Evolutionary conservation across 305 asterid genomes (phyloP), one percentile per base, ranked within the genome.

Genomic region (Solanum hybrid): DNA sequence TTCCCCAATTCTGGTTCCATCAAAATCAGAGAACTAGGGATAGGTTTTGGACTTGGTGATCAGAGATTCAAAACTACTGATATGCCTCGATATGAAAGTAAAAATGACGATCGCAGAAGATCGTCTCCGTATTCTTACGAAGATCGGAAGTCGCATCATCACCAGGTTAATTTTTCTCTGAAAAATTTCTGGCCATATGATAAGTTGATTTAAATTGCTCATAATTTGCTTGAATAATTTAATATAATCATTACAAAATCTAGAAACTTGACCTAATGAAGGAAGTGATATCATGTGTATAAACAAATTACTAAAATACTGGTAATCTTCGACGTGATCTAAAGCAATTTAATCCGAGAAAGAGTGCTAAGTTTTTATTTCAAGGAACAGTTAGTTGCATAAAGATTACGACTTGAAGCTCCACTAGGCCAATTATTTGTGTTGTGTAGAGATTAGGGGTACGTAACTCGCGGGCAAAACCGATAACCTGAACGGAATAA

Each of bases 31-130:
- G 69, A 80, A 80, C 86, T 87, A 86, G 88, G 89, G 89, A 46
- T 88, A 56, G 87, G 89, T 79, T 86, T 72, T 16, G 75, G 16
- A 66, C 31, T 10, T 10, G 86, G 51, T 40, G 69, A 81, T 88
- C 71, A 85, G 85, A 92, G 77, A 71, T 85, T 89, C 80, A 14
- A 51, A 66, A 11, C 35, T 20, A 69, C 24, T 42, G 73, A 90
- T 38, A 94, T 94, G 97, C 92, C 95, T 91, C 96, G 96, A 24
- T 42, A 91, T 91, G 88, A 93, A 73, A 90, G 93, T 90, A 80
- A 81, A 81, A 94, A 92, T 88, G 94, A 92, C 82, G 94, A 93
- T 90, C 93, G 91, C 81, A 90, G 92, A 90, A 92, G 94, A 93
- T 93, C 96, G 14, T 89, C 92, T 56, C 94, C 94, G 46, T 91